Evolutionary conservation across 495 filamentous ascomycete genomes (phyloP).

Genomic region (Parathielavia hyrcaniae): DNA sequence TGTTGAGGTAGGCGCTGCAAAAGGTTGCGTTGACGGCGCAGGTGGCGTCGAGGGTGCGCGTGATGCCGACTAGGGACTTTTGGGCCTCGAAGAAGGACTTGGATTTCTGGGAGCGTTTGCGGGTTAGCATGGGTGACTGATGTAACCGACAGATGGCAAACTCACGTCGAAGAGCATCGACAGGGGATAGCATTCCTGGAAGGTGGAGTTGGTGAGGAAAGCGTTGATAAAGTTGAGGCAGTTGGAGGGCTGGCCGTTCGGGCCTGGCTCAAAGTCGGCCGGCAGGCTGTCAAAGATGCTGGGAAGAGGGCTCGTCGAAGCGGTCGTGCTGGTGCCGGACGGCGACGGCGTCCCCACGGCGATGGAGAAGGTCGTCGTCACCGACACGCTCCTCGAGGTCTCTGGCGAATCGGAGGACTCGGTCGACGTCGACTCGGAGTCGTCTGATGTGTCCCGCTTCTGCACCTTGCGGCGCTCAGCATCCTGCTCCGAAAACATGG

Average conservation of each 20-base stretch:
- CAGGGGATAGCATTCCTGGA: slow-evolving; percentile 64
- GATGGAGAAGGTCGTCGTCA: slow-evolving; percentile 35
- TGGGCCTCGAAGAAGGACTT: slow-evolving; percentile 68
- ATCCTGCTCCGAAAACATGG: slow-evolving; percentile 35
- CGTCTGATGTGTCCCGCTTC: slow-evolving; percentile 12
- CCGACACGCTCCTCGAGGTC: slow-evolving; percentile 17
- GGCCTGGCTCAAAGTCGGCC: slow-evolving; percentile 55
- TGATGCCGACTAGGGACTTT: slow-evolving; percentile 57
- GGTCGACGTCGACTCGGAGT: background rate
- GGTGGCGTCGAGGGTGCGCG: slow-evolving; percentile 62
- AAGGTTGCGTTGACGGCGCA: slow-evolving; percentile 56
- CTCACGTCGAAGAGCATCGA: slow-evolving; percentile 64
- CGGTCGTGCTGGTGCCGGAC: slow-evolving; percentile 26
- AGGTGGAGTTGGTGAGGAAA: slow-evolving; percentile 57
- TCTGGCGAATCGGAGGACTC: background rate
- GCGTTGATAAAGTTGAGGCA: slow-evolving; percentile 64
- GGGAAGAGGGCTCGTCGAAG: slow-evolving; percentile 48
- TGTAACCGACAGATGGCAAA: background rate
- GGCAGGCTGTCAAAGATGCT: slow-evolving; percentile 65
- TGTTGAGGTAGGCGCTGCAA: slow-evolving; percentile 56
- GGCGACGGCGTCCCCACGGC: slow-evolving; percentile 33
- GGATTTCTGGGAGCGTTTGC: slow-evolving; percentile 44
- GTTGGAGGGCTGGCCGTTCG: slow-evolving; percentile 30
- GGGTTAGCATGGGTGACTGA: slow-evolving; percentile 11
- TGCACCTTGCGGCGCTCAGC: slow-evolving; percentile 21